These are phyloP conservation scores for Aspergillus japonicus DNA, from an alignment of 2,329 filamentous ascomycete genomes.

Conservation along the genomic window DNA sequence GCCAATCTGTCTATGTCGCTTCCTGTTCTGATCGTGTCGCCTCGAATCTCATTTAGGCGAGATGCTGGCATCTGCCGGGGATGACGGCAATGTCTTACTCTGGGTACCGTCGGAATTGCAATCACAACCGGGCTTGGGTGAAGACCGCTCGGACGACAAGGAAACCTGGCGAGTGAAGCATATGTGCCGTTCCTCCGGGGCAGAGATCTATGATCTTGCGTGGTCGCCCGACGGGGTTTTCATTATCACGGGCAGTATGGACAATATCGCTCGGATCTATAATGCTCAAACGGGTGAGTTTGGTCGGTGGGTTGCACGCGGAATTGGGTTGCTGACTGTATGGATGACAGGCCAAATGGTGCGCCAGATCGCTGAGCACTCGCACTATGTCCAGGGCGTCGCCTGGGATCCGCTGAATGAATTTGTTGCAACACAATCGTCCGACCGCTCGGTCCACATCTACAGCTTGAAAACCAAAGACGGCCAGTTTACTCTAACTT, in stretches of 20 bases:
- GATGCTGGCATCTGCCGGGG: conserved; percentile 88
- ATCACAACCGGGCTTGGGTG: conserved; percentile 67
- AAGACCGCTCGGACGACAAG: conserved; percentile 86
- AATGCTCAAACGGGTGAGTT: conserved; percentile 80
- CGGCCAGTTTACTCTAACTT: conserved; percentile 81
- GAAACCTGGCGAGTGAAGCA: conserved; percentile 96
- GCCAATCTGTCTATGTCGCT: not conserved
- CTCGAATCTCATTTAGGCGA: conserved; percentile 63
- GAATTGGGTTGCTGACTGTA: conserved; percentile 24
- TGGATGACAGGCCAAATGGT: conserved; percentile 60
- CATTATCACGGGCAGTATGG: conserved; percentile 99
- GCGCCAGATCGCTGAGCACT: conserved; percentile 93
- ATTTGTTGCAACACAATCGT: conserved; percentile 96
- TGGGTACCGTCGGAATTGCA: conserved; percentile 87
- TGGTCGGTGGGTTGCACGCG: not conserved
- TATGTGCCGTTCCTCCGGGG: conserved; percentile 92
- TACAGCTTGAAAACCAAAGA: conserved; percentile 96
- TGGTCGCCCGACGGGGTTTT: conserved; percentile 97
- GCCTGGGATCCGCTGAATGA: conserved; percentile 98
- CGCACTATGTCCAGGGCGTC: conserved; percentile 96
- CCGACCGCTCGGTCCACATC: conserved; percentile 95
- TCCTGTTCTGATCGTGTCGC: not conserved
- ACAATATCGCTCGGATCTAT: conserved; percentile 96
- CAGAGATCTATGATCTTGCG: conserved; percentile 96
- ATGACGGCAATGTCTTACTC: conserved; percentile 94